Base-by-base conservation (phyloP, 139 green algal species). In the Picochlorum sp. region DNA sequence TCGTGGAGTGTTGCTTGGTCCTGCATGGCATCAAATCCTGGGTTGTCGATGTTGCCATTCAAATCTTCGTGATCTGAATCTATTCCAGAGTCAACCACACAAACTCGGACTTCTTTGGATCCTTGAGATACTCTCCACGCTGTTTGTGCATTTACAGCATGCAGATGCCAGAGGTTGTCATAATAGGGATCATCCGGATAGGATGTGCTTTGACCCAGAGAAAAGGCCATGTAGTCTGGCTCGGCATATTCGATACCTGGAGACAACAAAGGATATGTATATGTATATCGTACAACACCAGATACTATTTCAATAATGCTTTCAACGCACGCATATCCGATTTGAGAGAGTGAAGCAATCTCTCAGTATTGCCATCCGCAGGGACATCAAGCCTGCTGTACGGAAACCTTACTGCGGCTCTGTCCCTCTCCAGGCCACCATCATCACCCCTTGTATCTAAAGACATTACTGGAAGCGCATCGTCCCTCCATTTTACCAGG, bases 71-170 rank as follows among this genome's bases (percentile, higher is more conserved):
- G 61, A 20, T 44, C 45, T 10, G 16, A 13, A 32, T 66, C 61
- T 20, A 66, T 54, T 57, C 61, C 61, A 26, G 37, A 44, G 34
- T 66, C 61, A 44, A 66, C 57, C 9, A 66, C 61, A 57, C 61
- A 66, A 24, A 66, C 37, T 38, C 10, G 28, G 1, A 21, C 13
- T 3, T 59, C 5, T 24, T 21, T n/a, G 0, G 14, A 24, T 7
- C 61, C 61, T 59, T 16, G 52, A 9, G 45, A 26, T 2, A 59
- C 6, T 20, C 28, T 21, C 61, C 61, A 66, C 6, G 61, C 61
- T 26, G 21, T 44, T 55, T 56, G 13, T 15, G 61, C 61, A 24
- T 21, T 62, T 10, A 62, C 32, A 21, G 56, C 15, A 24, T 24
- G 26, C 15, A 62, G 14, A 21, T 21, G 15, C 56, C 56, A 62